Base-by-base conservation (phyloP, 164 flowering plant genomes). In the Hamamelis virginiana region DNA sequence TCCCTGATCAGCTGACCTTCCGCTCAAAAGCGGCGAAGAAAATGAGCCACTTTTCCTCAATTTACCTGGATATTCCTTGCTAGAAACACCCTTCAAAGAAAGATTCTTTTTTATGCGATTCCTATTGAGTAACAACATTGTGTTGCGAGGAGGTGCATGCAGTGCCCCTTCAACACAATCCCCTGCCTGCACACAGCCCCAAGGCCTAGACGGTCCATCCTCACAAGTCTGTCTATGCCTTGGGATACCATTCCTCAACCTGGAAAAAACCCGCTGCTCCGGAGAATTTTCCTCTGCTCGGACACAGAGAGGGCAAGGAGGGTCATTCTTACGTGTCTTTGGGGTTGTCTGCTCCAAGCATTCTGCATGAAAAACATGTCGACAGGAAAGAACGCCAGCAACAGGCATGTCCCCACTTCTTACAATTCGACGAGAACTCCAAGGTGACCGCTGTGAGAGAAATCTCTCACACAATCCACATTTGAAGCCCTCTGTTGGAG, bases 281-380 rank as follows among this genome's bases (percentile, higher is more conserved):
- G 84, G 83, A 15, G 79, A 73, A 51, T 64, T 76, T 10, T 71
- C 84, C 59, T 81, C 86, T n/a, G 61, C 38, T 76, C 66, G 88
- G 12, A 59, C 59, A 74, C 98, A 94, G 0, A 94, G 11, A 22
- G 97, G 98, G 69, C 98, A 94, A 26, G 91, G 91, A 48, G 98
- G 98, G 60, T 94, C 98, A 71, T 69, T 82, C 55, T 73, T 89
- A 5, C 76, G 83, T 3, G 81, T 59, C 79, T 87, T 94, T 8
- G 94, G 88, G 21, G 92, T 90, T 22, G 82, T 75, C 66, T 89
- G 94, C 56, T 94, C 98, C 80, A 94, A 78, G 78, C 98, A 94
- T 64, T 94, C 98, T 0, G 97, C 98, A 76, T 94, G 98, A 67
- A 85, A 94, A 22, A 90, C 91, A 72, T 94, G 98, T 46, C 86